Evolutionary conservation across 176 grass and related monocot species (phyloP), one percentile per base, ranked within the genome.

Genomic region (Rhynchospora breviuscula): DNA sequence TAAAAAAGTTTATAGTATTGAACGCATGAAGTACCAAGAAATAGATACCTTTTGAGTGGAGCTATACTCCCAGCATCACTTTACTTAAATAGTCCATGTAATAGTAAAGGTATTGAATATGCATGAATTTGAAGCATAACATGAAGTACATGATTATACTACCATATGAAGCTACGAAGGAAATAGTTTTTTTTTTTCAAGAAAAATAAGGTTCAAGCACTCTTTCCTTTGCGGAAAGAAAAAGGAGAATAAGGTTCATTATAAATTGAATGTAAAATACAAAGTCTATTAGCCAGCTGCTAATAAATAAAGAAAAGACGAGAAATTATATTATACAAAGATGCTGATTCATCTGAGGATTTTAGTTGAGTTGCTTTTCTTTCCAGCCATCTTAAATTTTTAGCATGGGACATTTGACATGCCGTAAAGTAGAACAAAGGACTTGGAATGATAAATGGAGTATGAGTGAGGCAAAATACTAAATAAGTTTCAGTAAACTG

Each of bases 71-170:
- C 92, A 98, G 90, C 91, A 98, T 95, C 71, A 86, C 74, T 63
- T 21, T 86, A 98, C 86, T 59, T 95, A 87, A 69, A 91, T 86
- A 1, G 92, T 95, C 92, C 92, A 98, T 86, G 88, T 83, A 78
- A 98, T 95, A 62, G 86, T 87, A 84, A 98, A 95, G 45, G 93
- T 91, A 73, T 98, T 95, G 89, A 98, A 88, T 14, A 79, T 67
- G 44, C 90, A 98, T 19, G 88, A 86, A 66, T 87, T 87, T 67
- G 84, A 86, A 80, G 29, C 84, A 19, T 98, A 98, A 4, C 8
- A 86, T 26, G 82, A 91, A 67, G 70, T 90, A 95, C 56, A 98
- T 73, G 3, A 74, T 74, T 26, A 95, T 85, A 79, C 92, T 91
- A 53, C 80, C 33, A 84, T 93, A 93, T 19, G 95, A 93, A 79